A percentile compares a stretch with the other conserved stretches of the same genome.
phyloP scores from a whole-genome alignment of 2,329 filamentous ascomycete genomes.

The Fusarium coicis region DNA sequence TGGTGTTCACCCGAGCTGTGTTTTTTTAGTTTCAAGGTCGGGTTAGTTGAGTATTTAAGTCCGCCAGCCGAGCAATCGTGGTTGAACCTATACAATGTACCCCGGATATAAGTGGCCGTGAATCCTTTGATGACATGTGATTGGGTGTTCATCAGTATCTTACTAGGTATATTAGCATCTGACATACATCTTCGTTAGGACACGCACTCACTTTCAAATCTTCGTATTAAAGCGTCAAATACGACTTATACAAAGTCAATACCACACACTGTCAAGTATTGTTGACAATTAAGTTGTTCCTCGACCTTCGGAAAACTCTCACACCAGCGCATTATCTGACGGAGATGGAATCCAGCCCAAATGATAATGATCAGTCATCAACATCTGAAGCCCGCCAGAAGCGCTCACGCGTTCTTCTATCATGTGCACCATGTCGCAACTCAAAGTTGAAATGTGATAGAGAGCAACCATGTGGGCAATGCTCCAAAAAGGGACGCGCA shows the following conservation, averaged over 20 bases:
- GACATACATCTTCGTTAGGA: neutral
- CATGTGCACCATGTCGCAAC: conserved; percentile 62
- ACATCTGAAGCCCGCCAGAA: conserved; percentile 48
- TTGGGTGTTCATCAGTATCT: neutral
- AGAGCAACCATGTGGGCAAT: conserved; percentile 62
- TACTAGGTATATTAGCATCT: neutral
- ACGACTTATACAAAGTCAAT: neutral
- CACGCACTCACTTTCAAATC: neutral
- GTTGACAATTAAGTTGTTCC: no score
- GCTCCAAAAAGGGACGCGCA: conserved; percentile 59
- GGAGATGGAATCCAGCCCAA: conserved; percentile 38
- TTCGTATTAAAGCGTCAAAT: neutral
- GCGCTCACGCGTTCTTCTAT: conserved; percentile 61
- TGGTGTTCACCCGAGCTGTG: neutral
- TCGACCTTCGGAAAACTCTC: neutral
- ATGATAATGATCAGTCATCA: conserved; percentile 33
- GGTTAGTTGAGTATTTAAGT: neutral
- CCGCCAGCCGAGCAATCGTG: neutral
- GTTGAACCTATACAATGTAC: no score
- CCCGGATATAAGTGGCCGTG: neutral
- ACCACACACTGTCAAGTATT: neutral
- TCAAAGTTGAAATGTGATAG: conserved; percentile 70
- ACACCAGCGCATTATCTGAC: neutral
- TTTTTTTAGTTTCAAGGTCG: neutral
- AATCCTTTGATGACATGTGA: neutral